Base-by-base conservation (phyloP, 257 asterid species). In the Osmanthus fragrans region DNA sequence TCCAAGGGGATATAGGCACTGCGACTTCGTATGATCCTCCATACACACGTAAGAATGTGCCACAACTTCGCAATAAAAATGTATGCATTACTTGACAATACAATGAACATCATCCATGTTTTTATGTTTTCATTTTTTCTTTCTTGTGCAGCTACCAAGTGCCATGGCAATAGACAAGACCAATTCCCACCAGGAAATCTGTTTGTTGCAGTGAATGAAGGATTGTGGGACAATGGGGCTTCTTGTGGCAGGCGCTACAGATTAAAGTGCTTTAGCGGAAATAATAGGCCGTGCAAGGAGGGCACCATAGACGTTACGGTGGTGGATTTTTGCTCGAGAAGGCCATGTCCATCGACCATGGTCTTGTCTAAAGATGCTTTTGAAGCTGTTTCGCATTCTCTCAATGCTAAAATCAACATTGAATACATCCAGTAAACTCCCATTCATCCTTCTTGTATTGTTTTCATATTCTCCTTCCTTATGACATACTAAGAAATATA, bases 211-310 rank as follows among this genome's bases (percentile, higher is more conserved):
- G 97, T 89, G 36, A 83, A 93, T 0, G 91, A 90, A 73, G 97
- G 89, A 73, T 76, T 92, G 73, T 92, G 94, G 96, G 97, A 92
- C 71, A 92, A 92, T 33, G 96, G 94, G 15, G 97, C 97, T 1
- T 95, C 97, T 1, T 90, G 96, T 32, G 96, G 94, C 7, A 81
- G 94, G 18, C 86, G 94, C 0, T 90, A 90, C 80, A 80, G 96
- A 11, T 19, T 90, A 76, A 81, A 87, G 76, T 90, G 94, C 68
- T 65, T 92, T 4, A 90, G 94, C 18, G 96, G 94, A 5, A 64
- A 30, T 82, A 80, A 80, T 21, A 76, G 81, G 77, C 92, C 96
- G 9, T 92, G 97, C 87, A 86, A 74, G 15, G 83, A 58, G 4
- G 88, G 81, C 30, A 81, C 87, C 5, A 81, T 92, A 12, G 94